Base-by-base conservation (phyloP, 257 asterid genomes). In the Scutellaria minor region DNA sequence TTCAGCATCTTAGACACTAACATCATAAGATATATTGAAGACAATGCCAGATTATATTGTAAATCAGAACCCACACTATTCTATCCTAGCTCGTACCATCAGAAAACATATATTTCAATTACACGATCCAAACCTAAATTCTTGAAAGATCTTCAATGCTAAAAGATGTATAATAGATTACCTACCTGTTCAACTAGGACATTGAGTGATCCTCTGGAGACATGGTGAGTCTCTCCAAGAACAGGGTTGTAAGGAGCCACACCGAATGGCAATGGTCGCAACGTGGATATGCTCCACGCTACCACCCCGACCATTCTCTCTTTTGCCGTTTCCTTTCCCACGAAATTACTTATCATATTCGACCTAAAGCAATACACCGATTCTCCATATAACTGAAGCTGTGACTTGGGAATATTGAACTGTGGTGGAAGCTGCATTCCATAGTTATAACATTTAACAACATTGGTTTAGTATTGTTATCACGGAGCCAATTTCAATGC, bases 191-290 rank as follows among this genome's bases (percentile, higher is more conserved):
- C 97, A 1, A 91, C 64, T 1, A 94, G 72, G 9, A 94, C 96
- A 66, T 91, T 89, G 39, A 94, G 81, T 12, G 85, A 74, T 13
- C 83, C 86, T 51, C 60, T 77, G 4, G 96, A 88, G 68, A 88
- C 97, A 73, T 94, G 97, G 75, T 94, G 98, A 71, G 97, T 91
- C 75, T 94, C 98, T 41, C 98, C 98, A 39, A 94, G 97, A 20
- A 91, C 64, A 11, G 98, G 95, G 82, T 94, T 94, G 70, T 84
- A 94, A 2, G 98, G 98, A 27, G 95, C 96, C 65, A 89, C 70
- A 2, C 97, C 98, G n/a, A 94, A 91, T 45, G 71, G 35, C 66
- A 89, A 72, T 0, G 97, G 97, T 0, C 98, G 86, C 11, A 78
- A 2, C 1, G 90, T 89, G 22, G 97, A 94, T 62, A 91, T 76